These are phyloP conservation scores for Kregervanrija pseudodelftensis DNA, from an alignment of 805 yeast genomes.

Conservation along the genomic window DNA sequence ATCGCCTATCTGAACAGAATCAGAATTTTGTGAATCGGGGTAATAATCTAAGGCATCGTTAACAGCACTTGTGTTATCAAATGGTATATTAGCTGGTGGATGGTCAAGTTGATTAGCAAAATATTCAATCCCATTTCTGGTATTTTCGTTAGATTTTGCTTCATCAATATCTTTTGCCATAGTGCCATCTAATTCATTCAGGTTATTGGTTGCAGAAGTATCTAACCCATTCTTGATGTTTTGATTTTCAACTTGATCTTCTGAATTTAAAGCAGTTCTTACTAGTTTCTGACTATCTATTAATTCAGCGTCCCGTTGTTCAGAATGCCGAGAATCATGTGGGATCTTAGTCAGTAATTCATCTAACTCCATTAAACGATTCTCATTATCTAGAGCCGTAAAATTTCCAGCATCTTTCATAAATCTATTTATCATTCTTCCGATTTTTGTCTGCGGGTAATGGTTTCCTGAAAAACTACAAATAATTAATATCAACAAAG, in stretches of 20 bases:
- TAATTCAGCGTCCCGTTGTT: neutral
- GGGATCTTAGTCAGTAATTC: slow-evolving; percentile 4
- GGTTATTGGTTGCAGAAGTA: neutral
- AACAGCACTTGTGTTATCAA: too few species aligned
- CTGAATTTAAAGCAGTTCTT: neutral
- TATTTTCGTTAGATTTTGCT: too few species aligned
- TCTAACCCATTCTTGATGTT: neutral
- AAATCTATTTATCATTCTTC: slow-evolving; percentile 15
- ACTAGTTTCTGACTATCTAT: neutral
- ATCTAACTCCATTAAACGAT: slow-evolving; percentile 20
- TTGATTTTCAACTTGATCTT: neutral
- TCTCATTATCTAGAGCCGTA: slow-evolving; percentile 26
- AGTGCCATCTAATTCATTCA: too few species aligned
- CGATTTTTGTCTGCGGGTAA: slow-evolving; percentile 16
- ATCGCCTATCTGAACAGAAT: slow-evolving; percentile 2
- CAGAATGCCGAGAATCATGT: neutral
- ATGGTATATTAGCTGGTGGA: too few species aligned
- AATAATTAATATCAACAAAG: slow-evolving; percentile 24
- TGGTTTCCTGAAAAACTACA: slow-evolving; percentile 13
- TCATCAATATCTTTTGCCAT: too few species aligned
- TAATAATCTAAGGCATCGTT: too few species aligned
- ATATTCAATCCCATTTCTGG: too few species aligned
- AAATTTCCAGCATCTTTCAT: slow-evolving; percentile 26
- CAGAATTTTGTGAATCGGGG: neutral
- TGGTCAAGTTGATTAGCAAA: too few species aligned